Evolutionary conservation across 2,329 filamentous ascomycete species (phyloP).

Genomic region (Neofusicoccum cordaticola): DNA sequence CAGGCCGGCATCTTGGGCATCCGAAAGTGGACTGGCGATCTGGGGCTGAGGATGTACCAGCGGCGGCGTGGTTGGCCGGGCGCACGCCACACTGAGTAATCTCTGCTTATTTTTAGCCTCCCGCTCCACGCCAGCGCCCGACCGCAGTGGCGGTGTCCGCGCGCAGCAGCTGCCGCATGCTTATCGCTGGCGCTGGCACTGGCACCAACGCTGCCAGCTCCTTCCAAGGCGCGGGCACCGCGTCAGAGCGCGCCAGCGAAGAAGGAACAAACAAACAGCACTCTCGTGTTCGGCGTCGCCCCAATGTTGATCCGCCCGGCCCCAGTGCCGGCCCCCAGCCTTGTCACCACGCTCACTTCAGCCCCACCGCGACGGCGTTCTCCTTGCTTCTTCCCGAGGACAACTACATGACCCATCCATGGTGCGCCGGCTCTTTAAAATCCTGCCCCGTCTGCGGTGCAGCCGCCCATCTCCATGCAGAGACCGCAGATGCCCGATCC

Average conservation of each 20-base stretch:
- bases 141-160: background rate
- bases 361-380: background rate
- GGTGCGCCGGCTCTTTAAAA: too few species aligned
- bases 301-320: background rate
- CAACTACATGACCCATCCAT: too few species aligned
- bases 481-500: too few species aligned
- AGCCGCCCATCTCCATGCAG: too few species aligned
- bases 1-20: background rate
- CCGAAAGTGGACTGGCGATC: background rate
- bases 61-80: background rate
- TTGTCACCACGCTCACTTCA: background rate
- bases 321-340: background rate
- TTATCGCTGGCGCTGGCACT: background rate
- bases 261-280: background rate
- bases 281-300: background rate
- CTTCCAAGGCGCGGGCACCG: background rate
- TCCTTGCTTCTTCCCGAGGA: background rate
- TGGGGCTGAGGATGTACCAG: background rate
- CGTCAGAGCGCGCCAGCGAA: background rate
- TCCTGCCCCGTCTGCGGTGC: too few species aligned
- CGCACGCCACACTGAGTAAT: slow-evolving; percentile 8
- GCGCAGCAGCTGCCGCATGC: too few species aligned
- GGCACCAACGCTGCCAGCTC: background rate
- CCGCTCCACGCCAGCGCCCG: background rate
- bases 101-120: slow-evolving; percentile 4